Evolutionary conservation across 1,284 basidiomycete genomes (phyloP).

Genomic region (Ganoderma sinense): DNA sequence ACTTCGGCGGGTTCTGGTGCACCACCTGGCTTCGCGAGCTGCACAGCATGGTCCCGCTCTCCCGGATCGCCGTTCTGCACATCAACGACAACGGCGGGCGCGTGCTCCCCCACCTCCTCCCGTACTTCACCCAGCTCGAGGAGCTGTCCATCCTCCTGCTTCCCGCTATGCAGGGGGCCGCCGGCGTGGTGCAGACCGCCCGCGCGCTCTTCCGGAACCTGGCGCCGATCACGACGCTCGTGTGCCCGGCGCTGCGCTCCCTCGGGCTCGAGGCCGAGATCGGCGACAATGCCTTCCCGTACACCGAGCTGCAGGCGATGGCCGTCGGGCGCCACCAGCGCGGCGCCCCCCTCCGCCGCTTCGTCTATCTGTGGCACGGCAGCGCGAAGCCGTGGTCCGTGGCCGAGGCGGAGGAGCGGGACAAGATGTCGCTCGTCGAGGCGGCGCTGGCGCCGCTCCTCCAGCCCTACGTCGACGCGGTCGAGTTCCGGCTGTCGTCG

Average conservation of each 20-base stretch:
- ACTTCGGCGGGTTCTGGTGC: neutral
- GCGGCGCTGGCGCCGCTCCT: neutral
- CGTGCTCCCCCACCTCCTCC: neutral
- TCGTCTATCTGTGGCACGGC: neutral
- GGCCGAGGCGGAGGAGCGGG: neutral
- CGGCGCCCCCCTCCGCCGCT: neutral
- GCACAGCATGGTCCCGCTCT: neutral
- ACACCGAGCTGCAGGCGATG: neutral
- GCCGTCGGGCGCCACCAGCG: neutral
- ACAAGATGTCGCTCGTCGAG: neutral
- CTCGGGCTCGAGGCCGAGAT: neutral
- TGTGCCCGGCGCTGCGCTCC: neutral
- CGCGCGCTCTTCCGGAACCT: neutral
- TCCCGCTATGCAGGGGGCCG: neutral
- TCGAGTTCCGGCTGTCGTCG: neutral
- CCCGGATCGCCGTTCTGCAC: neutral
- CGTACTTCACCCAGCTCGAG: neutral
- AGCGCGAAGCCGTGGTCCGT: neutral
- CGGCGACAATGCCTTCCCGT: neutral
- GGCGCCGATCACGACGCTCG: neutral
- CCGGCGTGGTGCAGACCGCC: neutral
- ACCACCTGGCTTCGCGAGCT: neutral
- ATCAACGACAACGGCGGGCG: neutral
- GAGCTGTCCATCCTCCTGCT: neutral
- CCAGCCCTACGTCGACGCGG: neutral